Conservation (phyloP, 2,329 filamentous ascomycete genomes). For the Fusarium beomiforme region DNA sequence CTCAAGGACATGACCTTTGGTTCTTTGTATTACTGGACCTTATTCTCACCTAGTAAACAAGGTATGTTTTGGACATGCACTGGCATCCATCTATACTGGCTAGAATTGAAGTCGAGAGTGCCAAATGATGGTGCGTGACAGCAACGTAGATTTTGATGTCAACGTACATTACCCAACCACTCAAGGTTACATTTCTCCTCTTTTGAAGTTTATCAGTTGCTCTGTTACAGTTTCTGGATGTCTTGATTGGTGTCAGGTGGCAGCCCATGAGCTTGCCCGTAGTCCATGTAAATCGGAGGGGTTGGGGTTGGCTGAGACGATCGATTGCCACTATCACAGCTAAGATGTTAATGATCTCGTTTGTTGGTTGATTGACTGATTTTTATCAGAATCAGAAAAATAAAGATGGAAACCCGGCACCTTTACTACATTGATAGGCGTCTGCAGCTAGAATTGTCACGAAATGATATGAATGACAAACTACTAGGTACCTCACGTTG, state of each 20-base stretch:
- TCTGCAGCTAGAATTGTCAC: not conserved
- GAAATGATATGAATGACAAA: no score
- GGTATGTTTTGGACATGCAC: not conserved
- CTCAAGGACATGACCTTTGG: not conserved
- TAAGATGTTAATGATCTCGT: no score
- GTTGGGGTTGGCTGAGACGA: constrained; percentile 10
- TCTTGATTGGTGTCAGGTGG: constrained; percentile 10
- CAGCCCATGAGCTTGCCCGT: not conserved
- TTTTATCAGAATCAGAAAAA: no score
- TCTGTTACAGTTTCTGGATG: constrained; percentile 16
- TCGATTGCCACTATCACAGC: not conserved
- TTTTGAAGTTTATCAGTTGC: constrained; percentile 1
- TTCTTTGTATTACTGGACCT: not conserved
- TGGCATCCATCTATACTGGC: not conserved
- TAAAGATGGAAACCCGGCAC: no score
- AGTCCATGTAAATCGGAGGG: not conserved
- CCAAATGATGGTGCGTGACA: not conserved
- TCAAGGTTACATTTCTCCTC: constrained; percentile 35
- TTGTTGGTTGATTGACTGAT: no score
- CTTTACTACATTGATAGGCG: no score
- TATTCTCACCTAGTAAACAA: no score
- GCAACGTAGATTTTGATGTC: not conserved
- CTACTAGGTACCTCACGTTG: no score
- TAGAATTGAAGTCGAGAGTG: not conserved
- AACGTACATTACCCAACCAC: not conserved